These are phyloP conservation scores for Gremmenia infestans DNA, from an alignment of 2,329 filamentous ascomycete genomes.

Conservation along the genomic window DNA sequence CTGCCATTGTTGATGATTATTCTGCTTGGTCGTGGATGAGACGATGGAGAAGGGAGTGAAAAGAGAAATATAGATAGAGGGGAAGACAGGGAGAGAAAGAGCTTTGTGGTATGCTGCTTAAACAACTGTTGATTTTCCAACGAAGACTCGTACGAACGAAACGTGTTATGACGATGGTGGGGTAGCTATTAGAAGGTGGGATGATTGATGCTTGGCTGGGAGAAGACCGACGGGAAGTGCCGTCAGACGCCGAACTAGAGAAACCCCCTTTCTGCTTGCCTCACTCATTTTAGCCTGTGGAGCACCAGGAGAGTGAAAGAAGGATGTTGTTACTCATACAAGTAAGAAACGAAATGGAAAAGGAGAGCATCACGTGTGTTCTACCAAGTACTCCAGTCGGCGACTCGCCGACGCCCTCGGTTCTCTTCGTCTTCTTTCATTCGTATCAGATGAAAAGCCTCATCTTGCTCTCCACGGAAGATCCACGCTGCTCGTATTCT, in stretches of 20 bases:
- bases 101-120: not conserved
- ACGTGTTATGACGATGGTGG: not conserved
- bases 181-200: not conserved
- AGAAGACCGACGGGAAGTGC: not conserved
- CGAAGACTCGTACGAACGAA: not conserved
- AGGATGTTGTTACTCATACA: too few species aligned
- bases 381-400: too few species aligned
- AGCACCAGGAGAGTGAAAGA: too few species aligned
- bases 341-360: too few species aligned
- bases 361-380: too few species aligned
- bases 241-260: not conserved
- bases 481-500: too few species aligned
- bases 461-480: too few species aligned
- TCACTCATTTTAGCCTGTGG: too few species aligned
- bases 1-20: constrained; percentile 19
- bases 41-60: not conserved
- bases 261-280: not conserved
- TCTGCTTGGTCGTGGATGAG: not conserved
- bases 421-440: too few species aligned
- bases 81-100: not conserved
- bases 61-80: not conserved
- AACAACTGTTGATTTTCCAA: not conserved
- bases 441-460: too few species aligned
- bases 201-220: not conserved
- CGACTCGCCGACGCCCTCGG: too few species aligned